Base-by-base conservation (phyloP, 2,329 filamentous ascomycete species). In the Rhynchosporium agropyri region DNA sequence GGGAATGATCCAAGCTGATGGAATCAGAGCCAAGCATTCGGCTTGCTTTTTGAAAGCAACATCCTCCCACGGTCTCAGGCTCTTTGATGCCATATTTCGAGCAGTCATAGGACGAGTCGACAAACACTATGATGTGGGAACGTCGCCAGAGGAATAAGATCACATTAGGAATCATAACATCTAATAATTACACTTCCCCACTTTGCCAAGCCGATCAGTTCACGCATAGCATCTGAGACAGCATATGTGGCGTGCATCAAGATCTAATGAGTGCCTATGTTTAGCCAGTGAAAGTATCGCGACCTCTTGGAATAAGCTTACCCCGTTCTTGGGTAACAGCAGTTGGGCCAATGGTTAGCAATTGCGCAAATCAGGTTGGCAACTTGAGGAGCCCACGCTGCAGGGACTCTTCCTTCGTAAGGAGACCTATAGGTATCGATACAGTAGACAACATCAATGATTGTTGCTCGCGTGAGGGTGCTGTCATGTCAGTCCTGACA, bases 21-120 rank as follows among this genome's bases (percentile, higher is more conserved):
- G 50, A 12, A 53, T 38, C 15, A 33, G n/a, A 26, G 50, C 50
- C 36, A 36, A n/a, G n/a, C 50, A 53, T 40, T 53, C 50, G 4
- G 50, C 50, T 40, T 53, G 50, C n/a, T 53, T 53, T 26, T 38
- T 38, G 10, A 33, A 31, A 7, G 50, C 50, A 33, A 53, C 50
- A 40, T 53, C n/a, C 20, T 53, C 13, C 50, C 50, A 53, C 10
- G 50, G 20, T n/a, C 26, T 53, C 4, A n/a, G 38, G 15, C 12
- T 28, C 4, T 38, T 53, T 40, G 50, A 33, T 36, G 31, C 20
- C 50, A 53, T 53, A 9, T 4, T 53, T 26, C n/a, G 33, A 15
- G 20, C n/a, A 15, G n/a, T 15, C 8, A 13, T n/a, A 20, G 7
- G 8, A 20, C 4, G 28, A 51, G 20, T 8, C 4, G 4, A 43